Evolutionary conservation across 768 basidiomycete species (phyloP).

Genomic region (Boletus barrowsii): DNA sequence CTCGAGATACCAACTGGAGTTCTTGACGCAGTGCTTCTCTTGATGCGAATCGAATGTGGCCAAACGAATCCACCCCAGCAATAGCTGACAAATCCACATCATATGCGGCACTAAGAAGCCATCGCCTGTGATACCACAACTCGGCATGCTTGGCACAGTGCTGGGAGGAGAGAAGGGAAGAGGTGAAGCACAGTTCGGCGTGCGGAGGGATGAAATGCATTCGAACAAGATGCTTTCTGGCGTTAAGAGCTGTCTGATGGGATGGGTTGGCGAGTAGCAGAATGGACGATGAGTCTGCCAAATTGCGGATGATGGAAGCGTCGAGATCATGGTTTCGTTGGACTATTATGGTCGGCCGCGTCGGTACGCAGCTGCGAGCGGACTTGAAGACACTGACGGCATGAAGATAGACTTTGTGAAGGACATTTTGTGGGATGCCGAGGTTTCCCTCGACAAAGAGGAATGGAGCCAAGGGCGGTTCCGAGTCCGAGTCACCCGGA

Average conservation of each 20-base stretch:
- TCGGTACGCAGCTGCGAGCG: constrained; percentile 13
- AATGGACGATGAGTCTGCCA: constrained; percentile 40
- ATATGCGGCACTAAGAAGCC: constrained; percentile 46
- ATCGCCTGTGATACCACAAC: constrained; percentile 69
- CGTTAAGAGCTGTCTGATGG: constrained; percentile 65
- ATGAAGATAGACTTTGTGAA: constrained; percentile 49
- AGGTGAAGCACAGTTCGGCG: constrained; percentile 47
- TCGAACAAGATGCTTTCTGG: constrained; percentile 52
- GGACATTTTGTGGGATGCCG: constrained; percentile 59
- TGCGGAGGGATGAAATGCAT: constrained; percentile 33
- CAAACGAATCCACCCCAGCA: neutral
- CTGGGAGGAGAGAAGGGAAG: constrained; percentile 47
- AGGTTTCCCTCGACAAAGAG: constrained; percentile 56
- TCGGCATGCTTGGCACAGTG: constrained; percentile 64
- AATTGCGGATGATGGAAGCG: constrained; percentile 7
- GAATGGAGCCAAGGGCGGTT: constrained; percentile 42
- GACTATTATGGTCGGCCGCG: neutral
- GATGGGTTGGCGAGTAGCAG: constrained; percentile 67
- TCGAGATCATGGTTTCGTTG: constrained; percentile 3
- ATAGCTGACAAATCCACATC: constrained; percentile 13
- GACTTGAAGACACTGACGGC: constrained; percentile 38
- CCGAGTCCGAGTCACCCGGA: constrained; percentile 4
- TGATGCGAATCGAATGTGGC: constrained; percentile 25
- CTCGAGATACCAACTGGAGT: constrained; percentile 42
- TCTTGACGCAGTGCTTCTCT: constrained; percentile 42